Base-by-base conservation (phyloP, 768 basidiomycete genomes). In the Hirschioporus abietinus region DNA sequence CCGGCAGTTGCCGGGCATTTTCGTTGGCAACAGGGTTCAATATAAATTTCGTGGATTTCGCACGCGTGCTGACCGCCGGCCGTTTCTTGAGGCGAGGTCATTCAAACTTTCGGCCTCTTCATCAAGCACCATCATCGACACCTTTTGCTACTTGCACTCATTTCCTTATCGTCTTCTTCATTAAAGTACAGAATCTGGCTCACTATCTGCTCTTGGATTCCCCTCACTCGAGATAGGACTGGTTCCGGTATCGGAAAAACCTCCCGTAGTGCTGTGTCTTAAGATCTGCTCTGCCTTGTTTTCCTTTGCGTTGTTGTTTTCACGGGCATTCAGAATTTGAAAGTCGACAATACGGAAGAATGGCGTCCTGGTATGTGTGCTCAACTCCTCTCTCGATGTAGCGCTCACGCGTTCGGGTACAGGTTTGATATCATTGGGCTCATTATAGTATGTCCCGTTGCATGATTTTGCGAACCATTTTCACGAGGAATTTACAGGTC, bases 401-500 rank as follows among this genome's bases (percentile, higher is more conserved):
- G 42, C 12, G 42, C 42, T 52, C 42, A 52, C 20, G 15, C 7
- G 12, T 20, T 52, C 20, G 42, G 42, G 20, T 52, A 20, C 65
- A 83, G 83, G 80, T 58, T 78, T 62, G 83, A 84, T 69, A 58
- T 83, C 27, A 64, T 83, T 66, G 78, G 81, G 27, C 78, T 84
- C 52, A 61, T 78, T 30, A 66, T 75, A 64, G 83, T 84, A 69
- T 63, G 80, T 71, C 23, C 30, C 30, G 10, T 17, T 36, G n/a
- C n/a, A n/a, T 58, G 36, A 12, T 10, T 58, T n/a, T 66, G 62
- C 60, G 57, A 57, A 59, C 25, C 36, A 30, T 63, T 35, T 24
- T 60, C 67, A 18, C 68, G 30, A 26, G 20, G 34, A 8, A 18
- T 12, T 35, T 66, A 30, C 66, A 88, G 87, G 87, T 84, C 0